phyloP scores from a whole-genome alignment of 805 yeast species.

The Ogataea methanolica region DNA sequence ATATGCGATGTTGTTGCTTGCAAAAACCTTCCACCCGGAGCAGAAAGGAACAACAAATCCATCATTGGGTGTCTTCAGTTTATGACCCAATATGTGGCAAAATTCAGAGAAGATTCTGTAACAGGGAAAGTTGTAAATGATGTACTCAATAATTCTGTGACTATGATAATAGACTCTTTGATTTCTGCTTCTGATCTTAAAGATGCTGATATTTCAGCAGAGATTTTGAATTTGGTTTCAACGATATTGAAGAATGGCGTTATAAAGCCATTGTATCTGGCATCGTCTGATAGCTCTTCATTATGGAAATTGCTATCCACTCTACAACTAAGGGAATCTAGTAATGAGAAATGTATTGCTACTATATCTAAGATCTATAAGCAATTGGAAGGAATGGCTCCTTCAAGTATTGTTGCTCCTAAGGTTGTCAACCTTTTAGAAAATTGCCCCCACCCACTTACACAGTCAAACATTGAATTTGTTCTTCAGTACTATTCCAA shows the following conservation, averaged over 20 bases:
- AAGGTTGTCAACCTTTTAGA: constrained; percentile 16
- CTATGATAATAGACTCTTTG: constrained; percentile 12
- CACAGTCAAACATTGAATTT: constrained; percentile 20
- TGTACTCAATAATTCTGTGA: constrained; percentile 14
- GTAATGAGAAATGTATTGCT: neutral
- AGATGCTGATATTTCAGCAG: constrained; percentile 8
- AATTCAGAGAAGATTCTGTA: constrained; percentile 4
- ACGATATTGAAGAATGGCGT: neutral
- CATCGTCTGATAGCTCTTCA: constrained; percentile 2
- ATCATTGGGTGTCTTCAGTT: constrained; percentile 19
- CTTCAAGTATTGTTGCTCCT: constrained; percentile 4
- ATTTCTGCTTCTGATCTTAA: constrained; percentile 5
- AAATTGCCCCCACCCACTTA: constrained; percentile 12
- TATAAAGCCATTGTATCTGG: constrained; percentile 6
- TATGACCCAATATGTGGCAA: constrained; percentile 10
- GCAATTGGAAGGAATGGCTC: constrained; percentile 11
- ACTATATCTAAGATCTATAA: constrained; percentile 10
- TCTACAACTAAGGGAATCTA: neutral
- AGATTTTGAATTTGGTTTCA: constrained; percentile 4
- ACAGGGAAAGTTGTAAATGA: constrained; percentile 11
- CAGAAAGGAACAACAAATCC: constrained; percentile 6
- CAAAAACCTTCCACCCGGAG: constrained; percentile 1
- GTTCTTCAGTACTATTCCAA: constrained; percentile 45
- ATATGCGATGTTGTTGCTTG: constrained; percentile 17
- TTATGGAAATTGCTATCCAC: constrained; percentile 13